phyloP scores from a whole-genome alignment of 2,329 filamentous ascomycete genomes.

The Fusarium lyarnte region DNA sequence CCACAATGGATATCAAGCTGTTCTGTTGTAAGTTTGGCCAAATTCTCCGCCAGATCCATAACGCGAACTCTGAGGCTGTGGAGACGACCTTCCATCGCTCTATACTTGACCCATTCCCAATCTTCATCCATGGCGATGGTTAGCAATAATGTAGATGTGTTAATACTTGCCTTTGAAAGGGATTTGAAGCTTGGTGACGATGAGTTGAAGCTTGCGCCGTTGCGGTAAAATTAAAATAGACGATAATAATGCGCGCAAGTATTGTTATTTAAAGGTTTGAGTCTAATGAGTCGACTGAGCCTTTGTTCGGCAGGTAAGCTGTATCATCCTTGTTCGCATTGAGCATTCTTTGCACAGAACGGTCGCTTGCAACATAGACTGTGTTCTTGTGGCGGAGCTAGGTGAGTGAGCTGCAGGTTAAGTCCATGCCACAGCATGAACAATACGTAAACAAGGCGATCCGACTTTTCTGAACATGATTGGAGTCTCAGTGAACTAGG shows the following conservation, averaged over 20 bases:
- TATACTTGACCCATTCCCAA: neutral
- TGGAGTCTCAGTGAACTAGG: accelerated
- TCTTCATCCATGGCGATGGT: neutral
- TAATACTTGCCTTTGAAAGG: accelerated
- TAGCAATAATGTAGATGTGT: accelerated
- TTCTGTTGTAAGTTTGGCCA: no score
- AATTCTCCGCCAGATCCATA: neutral
- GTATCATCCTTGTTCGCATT: neutral
- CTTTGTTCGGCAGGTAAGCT: neutral
- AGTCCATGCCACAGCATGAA: neutral
- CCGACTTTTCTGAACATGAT: no score
- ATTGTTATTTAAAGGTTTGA: neutral
- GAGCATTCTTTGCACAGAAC: neutral
- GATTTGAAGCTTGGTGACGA: accelerated
- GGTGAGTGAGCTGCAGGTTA: no score
- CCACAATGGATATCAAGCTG: neutral
- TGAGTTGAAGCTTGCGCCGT: neutral
- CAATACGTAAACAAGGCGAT: neutral
- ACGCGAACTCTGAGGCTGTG: neutral
- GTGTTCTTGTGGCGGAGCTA: neutral
- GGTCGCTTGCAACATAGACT: neutral
- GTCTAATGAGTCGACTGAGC: accelerated
- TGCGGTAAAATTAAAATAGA: accelerated
- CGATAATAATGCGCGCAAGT: accelerated
- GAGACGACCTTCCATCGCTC: neutral